Evolutionary conservation across 306 rosid species (phyloP).

Genomic region (Hippophae gyantsensis): DNA sequence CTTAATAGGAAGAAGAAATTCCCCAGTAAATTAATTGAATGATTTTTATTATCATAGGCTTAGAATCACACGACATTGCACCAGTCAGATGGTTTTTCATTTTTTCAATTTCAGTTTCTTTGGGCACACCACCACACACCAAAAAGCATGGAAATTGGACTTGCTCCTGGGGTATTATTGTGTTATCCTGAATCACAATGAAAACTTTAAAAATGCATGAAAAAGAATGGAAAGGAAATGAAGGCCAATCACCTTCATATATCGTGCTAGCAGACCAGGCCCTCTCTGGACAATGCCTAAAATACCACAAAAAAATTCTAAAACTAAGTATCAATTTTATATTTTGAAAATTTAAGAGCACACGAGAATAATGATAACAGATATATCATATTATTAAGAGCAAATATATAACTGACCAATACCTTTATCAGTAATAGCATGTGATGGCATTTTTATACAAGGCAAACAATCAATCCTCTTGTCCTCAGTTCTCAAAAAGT

Average conservation of each 20-base stretch:
- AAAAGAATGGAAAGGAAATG: background rate
- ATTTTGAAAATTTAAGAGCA: conserved; percentile 3
- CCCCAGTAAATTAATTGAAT: too few species aligned
- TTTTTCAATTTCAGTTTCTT: too few species aligned
- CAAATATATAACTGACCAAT: conserved; percentile 11
- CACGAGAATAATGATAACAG: background rate
- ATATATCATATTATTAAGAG: conserved; percentile 7
- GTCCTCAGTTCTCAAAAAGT: conserved; percentile 74
- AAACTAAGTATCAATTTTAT: conserved; percentile 2
- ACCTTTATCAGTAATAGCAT: conserved; percentile 64
- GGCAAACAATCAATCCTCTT: conserved; percentile 94
- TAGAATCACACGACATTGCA: too few species aligned
- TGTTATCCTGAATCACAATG: background rate
- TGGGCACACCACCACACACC: too few species aligned
- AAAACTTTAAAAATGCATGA: background rate
- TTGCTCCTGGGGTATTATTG: background rate
- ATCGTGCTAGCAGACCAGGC: conserved; percentile 68
- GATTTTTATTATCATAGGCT: too few species aligned
- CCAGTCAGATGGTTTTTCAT: too few species aligned
- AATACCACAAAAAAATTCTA: conserved; percentile 14
- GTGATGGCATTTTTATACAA: conserved; percentile 54
- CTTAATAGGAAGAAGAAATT: too few species aligned
- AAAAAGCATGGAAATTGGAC: background rate
- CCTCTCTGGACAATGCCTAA: conserved; percentile 55
- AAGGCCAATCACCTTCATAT: conserved; percentile 69